Percentiles rank a stretch among this genome's conserved stretches.
Evolutionary conservation across 192 early-diverging fungal genomes (phyloP).

Genomic region (Rhizophagus sp.): DNA sequence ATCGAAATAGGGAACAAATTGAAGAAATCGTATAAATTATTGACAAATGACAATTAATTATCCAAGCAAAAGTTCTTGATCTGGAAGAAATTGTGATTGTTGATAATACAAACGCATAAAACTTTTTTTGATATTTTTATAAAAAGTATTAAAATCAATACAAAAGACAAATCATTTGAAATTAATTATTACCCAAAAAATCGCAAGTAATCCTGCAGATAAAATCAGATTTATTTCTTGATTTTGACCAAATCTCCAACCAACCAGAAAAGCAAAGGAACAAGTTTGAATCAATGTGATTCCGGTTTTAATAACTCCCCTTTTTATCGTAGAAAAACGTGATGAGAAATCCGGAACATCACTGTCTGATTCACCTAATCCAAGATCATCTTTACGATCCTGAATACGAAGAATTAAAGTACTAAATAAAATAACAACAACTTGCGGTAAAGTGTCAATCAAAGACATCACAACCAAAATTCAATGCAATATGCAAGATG

Average conservation of each 20-base stretch:
- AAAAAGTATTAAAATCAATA: too few species aligned
- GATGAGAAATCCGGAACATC: background rate
- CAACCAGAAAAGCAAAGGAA: background rate
- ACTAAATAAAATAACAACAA: too few species aligned
- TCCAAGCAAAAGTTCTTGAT: constrained; percentile 32
- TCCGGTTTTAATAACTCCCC: background rate
- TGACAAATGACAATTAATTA: constrained; percentile 38
- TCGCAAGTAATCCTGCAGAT: background rate
- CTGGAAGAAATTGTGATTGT: background rate
- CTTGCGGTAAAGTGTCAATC: too few species aligned
- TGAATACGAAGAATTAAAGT: too few species aligned
- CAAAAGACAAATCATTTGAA: too few species aligned
- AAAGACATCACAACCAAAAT: too few species aligned
- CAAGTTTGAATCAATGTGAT: background rate
- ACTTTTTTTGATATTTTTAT: background rate
- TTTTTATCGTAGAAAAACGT: constrained; percentile 8
- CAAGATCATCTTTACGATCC: too few species aligned
- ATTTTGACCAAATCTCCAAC: background rate
- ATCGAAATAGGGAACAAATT: constrained; percentile 12
- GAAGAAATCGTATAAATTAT: constrained; percentile 32
- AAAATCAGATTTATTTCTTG: background rate
- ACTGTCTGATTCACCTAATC: background rate
- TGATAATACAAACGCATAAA: background rate
- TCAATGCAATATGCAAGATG: too few species aligned
- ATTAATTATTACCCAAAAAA: background rate